Percentiles rank a stretch among this genome's conserved stretches.
These are phyloP conservation scores for Boletus sp. DNA, from an alignment of 1,284 basidiomycete species.

Conservation along the genomic window DNA sequence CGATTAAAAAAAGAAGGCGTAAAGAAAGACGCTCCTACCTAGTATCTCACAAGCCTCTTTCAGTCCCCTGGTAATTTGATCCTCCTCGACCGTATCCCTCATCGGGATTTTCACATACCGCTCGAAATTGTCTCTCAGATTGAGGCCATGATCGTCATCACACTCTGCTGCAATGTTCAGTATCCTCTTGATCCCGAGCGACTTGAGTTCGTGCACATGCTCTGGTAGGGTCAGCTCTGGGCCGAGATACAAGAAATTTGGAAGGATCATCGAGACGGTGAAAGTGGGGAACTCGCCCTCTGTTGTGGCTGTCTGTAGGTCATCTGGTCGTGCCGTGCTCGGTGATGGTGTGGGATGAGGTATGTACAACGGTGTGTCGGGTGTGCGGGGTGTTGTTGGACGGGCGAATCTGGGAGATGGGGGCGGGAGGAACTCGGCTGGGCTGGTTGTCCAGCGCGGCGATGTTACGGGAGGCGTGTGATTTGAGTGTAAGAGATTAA, in stretches of 20 bases:
- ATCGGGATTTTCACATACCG: conserved; percentile 86
- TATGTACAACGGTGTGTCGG: conserved; percentile 44
- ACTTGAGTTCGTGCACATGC: conserved; percentile 72
- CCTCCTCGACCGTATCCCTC: conserved; percentile 94
- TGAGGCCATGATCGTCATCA: conserved; percentile 76
- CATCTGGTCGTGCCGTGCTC: conserved; percentile 57
- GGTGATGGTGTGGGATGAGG: conserved; percentile 42
- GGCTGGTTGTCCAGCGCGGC: conserved; percentile 33
- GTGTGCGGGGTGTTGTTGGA: conserved; percentile 53
- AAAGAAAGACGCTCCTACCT: conserved; percentile 50
- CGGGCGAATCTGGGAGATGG: conserved; percentile 41
- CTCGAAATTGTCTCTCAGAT: conserved; percentile 68
- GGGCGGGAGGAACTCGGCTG: conserved; percentile 33
- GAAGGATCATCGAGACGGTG: conserved; percentile 83
- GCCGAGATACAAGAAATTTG: conserved; percentile 87
- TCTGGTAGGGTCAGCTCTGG: conserved; percentile 77
- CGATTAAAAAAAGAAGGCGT: neutral
- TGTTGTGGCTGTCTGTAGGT: conserved; percentile 50
- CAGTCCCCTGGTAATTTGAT: conserved; percentile 81
- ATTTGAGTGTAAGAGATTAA: conserved; percentile 55
- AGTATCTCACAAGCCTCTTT: conserved; percentile 83
- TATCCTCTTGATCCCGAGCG: conserved; percentile 82
- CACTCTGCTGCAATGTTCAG: conserved; percentile 92
- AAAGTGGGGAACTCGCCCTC: conserved; percentile 65
- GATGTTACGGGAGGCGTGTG: conserved; percentile 55